These are phyloP conservation scores for Mrakiaceae sp. DNA, from an alignment of 1,284 basidiomycete genomes.

Conservation along the genomic window DNA sequence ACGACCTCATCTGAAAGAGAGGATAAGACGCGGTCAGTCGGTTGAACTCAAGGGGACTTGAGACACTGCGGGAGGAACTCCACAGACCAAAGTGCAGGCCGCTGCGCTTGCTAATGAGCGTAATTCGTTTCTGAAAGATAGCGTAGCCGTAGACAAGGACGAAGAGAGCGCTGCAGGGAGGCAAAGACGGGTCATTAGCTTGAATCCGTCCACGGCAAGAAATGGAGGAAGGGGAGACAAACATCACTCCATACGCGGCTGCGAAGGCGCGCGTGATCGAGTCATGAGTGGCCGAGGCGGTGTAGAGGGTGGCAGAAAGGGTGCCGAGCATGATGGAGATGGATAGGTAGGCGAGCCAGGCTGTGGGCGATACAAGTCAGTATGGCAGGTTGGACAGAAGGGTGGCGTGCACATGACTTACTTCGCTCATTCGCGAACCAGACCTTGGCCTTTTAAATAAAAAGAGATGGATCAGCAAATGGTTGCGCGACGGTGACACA, in stretches of 20 bases:
- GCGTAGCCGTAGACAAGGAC: conserved; percentile 63
- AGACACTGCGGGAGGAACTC: neutral
- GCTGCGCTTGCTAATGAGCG: conserved; percentile 79
- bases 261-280: conserved; percentile 48
- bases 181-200: conserved; percentile 15
- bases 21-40: neutral
- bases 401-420: conserved; percentile 31
- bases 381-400: neutral
- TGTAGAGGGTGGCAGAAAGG: conserved; percentile 77
- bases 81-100: conserved; percentile 78
- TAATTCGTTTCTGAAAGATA: conserved; percentile 79
- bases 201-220: neutral
- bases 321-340: conserved; percentile 75
- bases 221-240: neutral
- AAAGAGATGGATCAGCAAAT: too few relatives aligned
- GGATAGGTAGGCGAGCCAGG: conserved; percentile 86
- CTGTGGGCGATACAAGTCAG: conserved; percentile 33
- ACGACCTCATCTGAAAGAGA: conserved; percentile 52
- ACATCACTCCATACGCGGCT: conserved; percentile 68
- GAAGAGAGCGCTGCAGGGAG: conserved; percentile 29
- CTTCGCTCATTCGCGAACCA: conserved; percentile 99
- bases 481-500: too few relatives aligned
- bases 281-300: conserved; percentile 32
- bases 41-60: neutral
- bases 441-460: conserved; percentile 55